Percentiles rank a stretch among this genome's conserved stretches.
Conservation (phyloP, 2,329 filamentous ascomycete genomes). For the Alternaria sp. region DNA sequence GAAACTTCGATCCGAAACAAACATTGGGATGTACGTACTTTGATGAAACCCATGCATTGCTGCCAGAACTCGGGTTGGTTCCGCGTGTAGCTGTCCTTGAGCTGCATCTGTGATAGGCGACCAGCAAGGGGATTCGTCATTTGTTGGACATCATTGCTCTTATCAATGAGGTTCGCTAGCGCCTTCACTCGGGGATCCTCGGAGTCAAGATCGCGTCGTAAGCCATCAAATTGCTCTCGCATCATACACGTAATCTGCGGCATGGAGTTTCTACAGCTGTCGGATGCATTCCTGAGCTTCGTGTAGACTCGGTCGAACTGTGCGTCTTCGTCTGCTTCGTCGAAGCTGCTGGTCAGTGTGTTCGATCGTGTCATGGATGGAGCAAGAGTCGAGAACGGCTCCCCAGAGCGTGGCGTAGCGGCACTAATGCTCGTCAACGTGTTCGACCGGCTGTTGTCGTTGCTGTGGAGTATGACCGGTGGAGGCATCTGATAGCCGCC, state of each 20-base stretch:
- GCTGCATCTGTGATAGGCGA: constrained; percentile 78
- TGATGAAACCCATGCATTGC: constrained; percentile 77
- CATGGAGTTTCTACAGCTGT: constrained; percentile 74
- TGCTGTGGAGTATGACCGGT: constrained; percentile 56
- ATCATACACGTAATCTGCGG: constrained; percentile 58
- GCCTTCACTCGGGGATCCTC: constrained; percentile 49
- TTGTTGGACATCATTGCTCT: constrained; percentile 74
- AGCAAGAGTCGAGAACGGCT: constrained; percentile 73
- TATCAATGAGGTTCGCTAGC: constrained; percentile 70
- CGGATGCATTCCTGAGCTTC: constrained; percentile 75
- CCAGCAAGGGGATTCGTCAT: constrained; percentile 76
- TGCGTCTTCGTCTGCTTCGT: constrained; percentile 74
- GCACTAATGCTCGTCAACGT: constrained; percentile 59
- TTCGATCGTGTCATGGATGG: constrained; percentile 56
- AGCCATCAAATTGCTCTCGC: constrained; percentile 39
- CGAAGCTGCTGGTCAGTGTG: constrained; percentile 67
- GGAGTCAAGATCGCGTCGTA: constrained; percentile 45
- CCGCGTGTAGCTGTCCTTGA: constrained; percentile 82
- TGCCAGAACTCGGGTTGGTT: constrained; percentile 70
- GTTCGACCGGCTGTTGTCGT: constrained; percentile 62
- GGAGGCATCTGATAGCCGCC: constrained; percentile 45
- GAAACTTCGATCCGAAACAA: constrained; percentile 15
- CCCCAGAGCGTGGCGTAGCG: constrained; percentile 80
- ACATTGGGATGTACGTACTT: constrained; percentile 48
- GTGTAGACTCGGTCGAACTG: constrained; percentile 85